phyloP scores from a whole-genome alignment of 2,329 filamentous ascomycete genomes.

The Alternaria rosae region DNA sequence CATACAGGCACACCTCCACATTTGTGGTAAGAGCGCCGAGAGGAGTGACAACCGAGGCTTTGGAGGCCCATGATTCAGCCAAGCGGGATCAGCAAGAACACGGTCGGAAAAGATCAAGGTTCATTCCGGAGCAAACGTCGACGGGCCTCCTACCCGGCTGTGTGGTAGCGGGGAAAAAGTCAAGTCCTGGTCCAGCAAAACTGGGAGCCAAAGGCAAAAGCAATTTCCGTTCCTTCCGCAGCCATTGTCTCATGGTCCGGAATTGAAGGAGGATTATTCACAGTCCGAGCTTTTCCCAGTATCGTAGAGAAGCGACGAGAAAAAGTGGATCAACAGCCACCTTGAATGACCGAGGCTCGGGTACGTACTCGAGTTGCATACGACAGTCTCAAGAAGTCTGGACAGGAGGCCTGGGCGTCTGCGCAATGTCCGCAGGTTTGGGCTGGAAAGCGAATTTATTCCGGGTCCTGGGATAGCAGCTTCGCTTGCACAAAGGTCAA shows the following conservation, averaged over 20 bases:
- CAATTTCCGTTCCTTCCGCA: slow-evolving; percentile 16
- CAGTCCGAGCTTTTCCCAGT: background rate
- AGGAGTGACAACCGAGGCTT: slow-evolving; percentile 6
- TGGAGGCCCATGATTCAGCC: slow-evolving; percentile 13
- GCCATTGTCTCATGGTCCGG: slow-evolving; percentile 12
- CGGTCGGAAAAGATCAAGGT: slow-evolving; percentile 19
- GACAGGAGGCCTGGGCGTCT: slow-evolving; percentile 3
- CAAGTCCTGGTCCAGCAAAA: background rate
- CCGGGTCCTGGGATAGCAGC: slow-evolving; percentile 17
- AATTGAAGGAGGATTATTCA: slow-evolving; percentile 7
- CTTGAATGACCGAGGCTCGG: slow-evolving; percentile 8
- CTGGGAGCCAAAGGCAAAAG: slow-evolving; percentile 7
- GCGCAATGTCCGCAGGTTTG: slow-evolving; percentile 11
- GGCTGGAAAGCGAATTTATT: background rate
- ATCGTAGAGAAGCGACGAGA: background rate
- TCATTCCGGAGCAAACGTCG: slow-evolving; percentile 24
- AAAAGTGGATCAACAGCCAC: slow-evolving; percentile 8
- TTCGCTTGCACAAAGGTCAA: slow-evolving; percentile 27
- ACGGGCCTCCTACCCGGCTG: slow-evolving; percentile 32
- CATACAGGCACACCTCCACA: slow-evolving; percentile 19
- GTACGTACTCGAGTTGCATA: background rate
- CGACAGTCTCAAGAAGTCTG: slow-evolving; percentile 6
- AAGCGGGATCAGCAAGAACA: slow-evolving; percentile 19
- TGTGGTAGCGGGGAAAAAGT: slow-evolving; percentile 30
- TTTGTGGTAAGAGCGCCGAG: slow-evolving; percentile 13